Evolutionary conservation across 805 yeast species (phyloP).

Genomic region (Kodamaea laetipori): DNA sequence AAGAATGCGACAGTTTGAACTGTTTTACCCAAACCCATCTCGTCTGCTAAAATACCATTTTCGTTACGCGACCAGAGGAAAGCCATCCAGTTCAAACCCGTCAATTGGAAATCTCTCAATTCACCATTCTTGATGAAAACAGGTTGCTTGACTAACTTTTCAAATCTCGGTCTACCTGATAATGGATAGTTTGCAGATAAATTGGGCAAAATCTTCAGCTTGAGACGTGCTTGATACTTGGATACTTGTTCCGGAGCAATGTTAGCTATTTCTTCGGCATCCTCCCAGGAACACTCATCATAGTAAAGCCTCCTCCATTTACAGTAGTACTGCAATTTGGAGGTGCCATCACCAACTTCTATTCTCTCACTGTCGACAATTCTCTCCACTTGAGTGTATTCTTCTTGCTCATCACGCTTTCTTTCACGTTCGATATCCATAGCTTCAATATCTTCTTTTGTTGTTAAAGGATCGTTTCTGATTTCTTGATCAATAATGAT

Average conservation of each 20-base stretch:
- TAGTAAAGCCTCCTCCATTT: slow-evolving; percentile 94
- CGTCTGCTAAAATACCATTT: slow-evolving; percentile 96
- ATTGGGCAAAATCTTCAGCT: slow-evolving; percentile 82
- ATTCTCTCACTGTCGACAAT: slow-evolving; percentile 83
- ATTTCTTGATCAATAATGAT: slow-evolving; percentile 74
- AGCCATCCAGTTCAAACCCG: slow-evolving; percentile 99
- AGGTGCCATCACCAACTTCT: slow-evolving; percentile 60
- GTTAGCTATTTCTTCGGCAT: slow-evolving; percentile 81
- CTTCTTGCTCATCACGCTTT: slow-evolving; percentile 77
- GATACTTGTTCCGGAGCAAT: slow-evolving; percentile 83
- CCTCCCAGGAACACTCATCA: slow-evolving; percentile 97
- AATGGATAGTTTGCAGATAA: slow-evolving; percentile 75
- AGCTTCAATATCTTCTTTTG: slow-evolving; percentile 89
- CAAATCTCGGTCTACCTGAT: slow-evolving; percentile 79
- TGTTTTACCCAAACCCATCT: slow-evolving; percentile 98
- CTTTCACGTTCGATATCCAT: slow-evolving; percentile 91
- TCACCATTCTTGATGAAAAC: slow-evolving; percentile 86
- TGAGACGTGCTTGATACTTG: slow-evolving; percentile 75
- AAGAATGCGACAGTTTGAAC: slow-evolving; percentile 94
- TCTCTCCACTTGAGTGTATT: slow-evolving; percentile 84
- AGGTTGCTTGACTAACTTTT: slow-evolving; percentile 85
- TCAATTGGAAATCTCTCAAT: slow-evolving; percentile 93
- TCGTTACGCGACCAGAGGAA: slow-evolving; percentile 97
- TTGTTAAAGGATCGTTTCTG: slow-evolving; percentile 76
- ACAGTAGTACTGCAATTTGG: slow-evolving; percentile 76